Conservation (phyloP, 2,329 filamentous ascomycete genomes). For the Plenodomus tracheiphilus region DNA sequence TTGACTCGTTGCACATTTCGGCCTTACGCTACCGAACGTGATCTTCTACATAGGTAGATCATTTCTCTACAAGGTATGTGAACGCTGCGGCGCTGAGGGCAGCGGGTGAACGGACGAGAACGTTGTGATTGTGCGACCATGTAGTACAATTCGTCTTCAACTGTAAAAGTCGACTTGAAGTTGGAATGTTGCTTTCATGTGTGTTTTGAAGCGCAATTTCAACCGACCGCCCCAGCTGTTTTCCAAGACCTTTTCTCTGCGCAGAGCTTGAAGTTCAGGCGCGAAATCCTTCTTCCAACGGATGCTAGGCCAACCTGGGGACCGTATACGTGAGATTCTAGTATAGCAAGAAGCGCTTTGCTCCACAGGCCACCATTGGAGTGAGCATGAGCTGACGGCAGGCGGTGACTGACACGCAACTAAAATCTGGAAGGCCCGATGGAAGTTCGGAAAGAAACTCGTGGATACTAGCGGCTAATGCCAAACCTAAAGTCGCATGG, state of each 20-base stretch:
- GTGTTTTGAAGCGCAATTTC: too few species aligned
- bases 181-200: too few species aligned
- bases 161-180: too few species aligned
- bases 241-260: background rate
- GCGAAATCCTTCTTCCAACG: background rate
- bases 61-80: constrained; percentile 7
- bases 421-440: constrained; percentile 21
- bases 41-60: constrained; percentile 12
- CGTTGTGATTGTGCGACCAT: constrained; percentile 17
- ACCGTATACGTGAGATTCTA: constrained; percentile 2
- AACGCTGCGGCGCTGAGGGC: too few species aligned
- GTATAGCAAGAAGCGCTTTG: background rate
- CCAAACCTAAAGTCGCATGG: constrained; percentile 23
- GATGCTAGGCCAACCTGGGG: background rate
- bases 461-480: constrained; percentile 11
- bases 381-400: constrained; percentile 1
- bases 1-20: constrained; percentile 25
- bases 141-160: background rate
- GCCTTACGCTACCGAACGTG: constrained; percentile 19
- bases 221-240: too few species aligned
- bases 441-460: constrained; percentile 21
- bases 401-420: constrained; percentile 19
- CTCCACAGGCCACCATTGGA: constrained; percentile 2
- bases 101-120: constrained; percentile 14
- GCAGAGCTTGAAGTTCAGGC: background rate